Base-by-base conservation (phyloP, 2,329 filamentous ascomycete genomes). In the Seiridium cupressi region DNA sequence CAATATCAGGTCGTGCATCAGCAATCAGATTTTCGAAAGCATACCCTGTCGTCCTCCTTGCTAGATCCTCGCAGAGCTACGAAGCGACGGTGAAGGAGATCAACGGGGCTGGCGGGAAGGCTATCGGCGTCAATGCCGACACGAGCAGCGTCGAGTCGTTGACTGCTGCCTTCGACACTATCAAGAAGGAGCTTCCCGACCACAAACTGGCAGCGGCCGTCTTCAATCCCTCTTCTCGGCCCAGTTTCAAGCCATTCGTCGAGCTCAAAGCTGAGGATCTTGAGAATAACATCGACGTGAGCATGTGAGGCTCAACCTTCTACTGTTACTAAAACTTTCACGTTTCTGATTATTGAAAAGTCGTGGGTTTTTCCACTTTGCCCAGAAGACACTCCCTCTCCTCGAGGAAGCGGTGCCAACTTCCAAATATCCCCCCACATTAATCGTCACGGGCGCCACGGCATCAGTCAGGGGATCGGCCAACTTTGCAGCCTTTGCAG, bases 361-460 rank as follows among this genome's bases (percentile, higher is more conserved):
- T 5, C 81, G 81, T 42, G 92, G 91, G 10, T 89, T 90, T 35
- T 92, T 92, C 73, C 77, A 88, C 67, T 96, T 96, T 73, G 86
- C 91, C 1, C 88, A 94, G 72, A 80, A 82, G 3, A 79, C 85
- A 0, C 76, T 96, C 1, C 92, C 93, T 0, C 79, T 89, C 1
- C 83, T 96, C 1, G 81, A 93, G 2, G 81, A 86, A 31, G 80
- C 87, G 0, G 83, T 86, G 1, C 73, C 74, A 0, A 76, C 78
- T 48, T 74, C 83, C 0, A 79, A 83, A 38, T 76, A 92, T 69
- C 91, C 92, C 4, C 92, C 92, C 0, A 89, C 89, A 0, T 79
- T 97, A 26, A 89, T 97, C 68, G 90, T 96, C 74, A 96, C 93
- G 0, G 93, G 93, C 38, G 92, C 93, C 0, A 96, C 93, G 0